A percentile compares a stretch with the other conserved stretches of the same genome.
phyloP scores from a whole-genome alignment of 2,329 filamentous ascomycete species.

The Drechslerella dactyloides region DNA sequence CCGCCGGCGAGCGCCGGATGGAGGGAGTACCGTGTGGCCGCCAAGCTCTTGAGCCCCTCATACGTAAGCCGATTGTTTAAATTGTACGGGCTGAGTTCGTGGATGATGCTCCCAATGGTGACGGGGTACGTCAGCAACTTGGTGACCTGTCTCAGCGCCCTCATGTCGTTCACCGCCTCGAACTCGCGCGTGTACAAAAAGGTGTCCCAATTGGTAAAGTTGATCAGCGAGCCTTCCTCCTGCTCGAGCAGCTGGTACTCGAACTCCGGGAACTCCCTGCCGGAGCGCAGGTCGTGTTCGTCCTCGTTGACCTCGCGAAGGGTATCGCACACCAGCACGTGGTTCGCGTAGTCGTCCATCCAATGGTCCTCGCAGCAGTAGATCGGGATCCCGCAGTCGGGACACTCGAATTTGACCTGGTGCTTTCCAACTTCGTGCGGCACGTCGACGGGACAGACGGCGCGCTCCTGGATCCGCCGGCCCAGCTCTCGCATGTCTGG shows the following conservation, averaged over 20 bases:
- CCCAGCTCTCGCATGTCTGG: conserved; percentile 86
- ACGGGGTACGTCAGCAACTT: conserved; percentile 90
- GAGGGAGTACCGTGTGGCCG: conserved; percentile 88
- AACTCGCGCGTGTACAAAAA: conserved; percentile 92
- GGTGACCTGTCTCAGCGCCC: conserved; percentile 90
- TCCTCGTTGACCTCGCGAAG: conserved; percentile 95
- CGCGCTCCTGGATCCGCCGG: conserved; percentile 89
- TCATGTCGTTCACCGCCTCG: conserved; percentile 85
- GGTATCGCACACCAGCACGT: conserved; percentile 90
- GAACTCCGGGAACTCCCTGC: conserved; percentile 91
- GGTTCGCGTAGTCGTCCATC: conserved; percentile 92
- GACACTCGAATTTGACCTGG: conserved; percentile 92
- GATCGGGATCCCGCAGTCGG: conserved; percentile 91
- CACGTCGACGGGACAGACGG: conserved; percentile 87
- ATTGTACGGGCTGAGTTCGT: conserved; percentile 92
- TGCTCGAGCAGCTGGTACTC: conserved; percentile 80
- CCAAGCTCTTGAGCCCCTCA: conserved; percentile 92
- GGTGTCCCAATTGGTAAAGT: conserved; percentile 99
- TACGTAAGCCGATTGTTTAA: conserved; percentile 77
- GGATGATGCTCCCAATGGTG: conserved; percentile 87
- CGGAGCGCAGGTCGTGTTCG: conserved; percentile 90
- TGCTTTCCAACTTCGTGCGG: conserved; percentile 76
- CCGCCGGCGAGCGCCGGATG: conserved; percentile 80
- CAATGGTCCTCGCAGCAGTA: conserved; percentile 95
- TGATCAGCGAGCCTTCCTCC: conserved; percentile 89